Base-by-base conservation (phyloP, 352 stramenopile genomes). In the Globisporangium radiosum region DNA sequence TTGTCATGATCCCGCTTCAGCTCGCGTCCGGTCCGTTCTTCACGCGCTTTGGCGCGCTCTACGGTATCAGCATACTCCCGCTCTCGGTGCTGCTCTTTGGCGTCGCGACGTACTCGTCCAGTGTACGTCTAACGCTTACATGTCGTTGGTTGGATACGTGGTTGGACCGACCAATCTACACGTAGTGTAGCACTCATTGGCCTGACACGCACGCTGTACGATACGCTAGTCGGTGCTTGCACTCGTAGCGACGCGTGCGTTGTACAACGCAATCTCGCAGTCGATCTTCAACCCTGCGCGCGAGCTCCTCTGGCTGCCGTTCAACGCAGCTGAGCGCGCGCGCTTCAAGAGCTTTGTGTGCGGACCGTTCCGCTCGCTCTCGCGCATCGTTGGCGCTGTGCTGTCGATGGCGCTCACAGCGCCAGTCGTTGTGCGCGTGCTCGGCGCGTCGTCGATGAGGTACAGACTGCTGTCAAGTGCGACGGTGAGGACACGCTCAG, bases 1-100 rank as follows among this genome's bases (percentile, higher is more conserved):
- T 92, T 36, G 66, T 94, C 25, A 94, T 94, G 85, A 92, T 94
- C 55, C 85, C 85, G 13, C 78, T 94, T 70, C 85, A 94, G 51
- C 56, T 93, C 13, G 66, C 80, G 2, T 91, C 85, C 0, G 85
- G 85, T 4, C 73, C 81, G 4, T 88, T 93, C 47, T 94, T 93
- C 68, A 89, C 80, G 19, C 83, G 78, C 37, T 93, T 93, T 67
- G 85, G 85, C 37, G 85, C 92, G 52, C 91, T 94, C 82, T 90
- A 92, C 56, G 85, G 82, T 7, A 91, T 94, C 53, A 75, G 69
- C 2, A 68, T 84, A 63, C 69, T 94, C 5, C 85, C 85, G 0
- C 63, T 90, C 8, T 75, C 78, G 0, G 78, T 93, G 6, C 78
- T 94, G 37, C 57, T 90, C 17, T 94, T 92, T 66, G 82, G 81